A percentile compares a stretch with the other conserved stretches of the same genome.
phyloP scores from a whole-genome alignment of 2,329 filamentous ascomycete species.

The Monilinia fructigena region DNA sequence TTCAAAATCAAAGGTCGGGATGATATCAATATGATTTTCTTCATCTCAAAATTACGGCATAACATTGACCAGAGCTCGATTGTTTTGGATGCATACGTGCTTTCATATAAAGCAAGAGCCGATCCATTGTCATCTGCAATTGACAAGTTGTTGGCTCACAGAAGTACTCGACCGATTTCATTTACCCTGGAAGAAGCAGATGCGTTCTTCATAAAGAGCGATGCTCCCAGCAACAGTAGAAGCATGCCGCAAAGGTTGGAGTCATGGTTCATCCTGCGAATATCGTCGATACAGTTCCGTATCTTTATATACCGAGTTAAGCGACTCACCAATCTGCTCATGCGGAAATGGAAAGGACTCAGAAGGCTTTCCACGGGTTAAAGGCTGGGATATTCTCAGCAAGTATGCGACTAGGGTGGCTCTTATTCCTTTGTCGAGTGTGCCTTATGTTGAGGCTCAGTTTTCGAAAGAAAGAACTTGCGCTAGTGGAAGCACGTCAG shows the following conservation, averaged over 20 bases:
- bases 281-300: not conserved
- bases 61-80: slow-evolving; percentile 24
- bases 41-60: slow-evolving; percentile 14
- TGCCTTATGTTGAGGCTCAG: not conserved
- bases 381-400: not conserved
- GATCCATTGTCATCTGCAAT: not conserved
- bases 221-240: slow-evolving; percentile 23
- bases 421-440: slow-evolving; percentile 7
- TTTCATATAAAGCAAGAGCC: not conserved
- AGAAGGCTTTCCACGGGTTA: not conserved
- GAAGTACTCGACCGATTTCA: not conserved
- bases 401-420: not conserved
- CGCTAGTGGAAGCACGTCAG: too few species aligned
- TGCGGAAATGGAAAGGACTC: not conserved
- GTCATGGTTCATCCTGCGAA: slow-evolving; percentile 10
- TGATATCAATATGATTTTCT: slow-evolving; percentile 14
- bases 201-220: slow-evolving; percentile 18
- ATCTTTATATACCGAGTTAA: not conserved
- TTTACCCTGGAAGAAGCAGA: not conserved
- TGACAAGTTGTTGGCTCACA: not conserved
- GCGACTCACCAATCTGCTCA: not conserved
- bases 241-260: slow-evolving; percentile 24
- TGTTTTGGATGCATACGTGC: slow-evolving; percentile 24
- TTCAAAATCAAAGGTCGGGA: not conserved
- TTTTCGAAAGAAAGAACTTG: not conserved